Conservation (phyloP, 2,329 filamentous ascomycete species). For the Claviceps sp. region DNA sequence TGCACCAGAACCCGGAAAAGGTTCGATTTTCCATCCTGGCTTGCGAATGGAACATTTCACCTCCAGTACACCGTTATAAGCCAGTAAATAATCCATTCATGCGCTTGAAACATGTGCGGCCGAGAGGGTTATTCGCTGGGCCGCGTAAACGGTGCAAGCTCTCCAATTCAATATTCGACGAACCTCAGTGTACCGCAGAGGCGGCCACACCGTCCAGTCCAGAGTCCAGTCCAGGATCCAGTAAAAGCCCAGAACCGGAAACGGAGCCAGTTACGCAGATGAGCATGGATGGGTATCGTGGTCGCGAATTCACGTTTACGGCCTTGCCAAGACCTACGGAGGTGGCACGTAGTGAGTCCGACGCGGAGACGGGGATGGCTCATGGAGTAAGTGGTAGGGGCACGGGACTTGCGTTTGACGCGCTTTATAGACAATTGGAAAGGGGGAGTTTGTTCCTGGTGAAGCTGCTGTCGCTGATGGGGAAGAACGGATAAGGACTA, state of each 20-base stretch:
- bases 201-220: neutral
- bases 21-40: conserved; percentile 29
- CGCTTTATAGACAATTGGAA: neutral
- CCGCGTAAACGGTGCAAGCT: neutral
- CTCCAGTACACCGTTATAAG: neutral
- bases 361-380: neutral
- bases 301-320: neutral
- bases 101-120: neutral
- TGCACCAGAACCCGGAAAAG: conserved; percentile 18
- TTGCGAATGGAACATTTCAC: conserved; percentile 24
- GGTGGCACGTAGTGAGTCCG: neutral
- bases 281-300: neutral
- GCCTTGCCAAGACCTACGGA: neutral
- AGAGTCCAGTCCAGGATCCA: neutral
- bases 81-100: too few relatives aligned
- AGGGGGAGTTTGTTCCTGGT: conserved; percentile 1
- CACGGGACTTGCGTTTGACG: neutral
- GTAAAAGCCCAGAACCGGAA: too few relatives aligned
- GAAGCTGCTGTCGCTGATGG: neutral
- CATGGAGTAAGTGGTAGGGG: neutral
- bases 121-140: neutral
- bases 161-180: neutral
- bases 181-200: neutral
- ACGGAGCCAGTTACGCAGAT: neutral
- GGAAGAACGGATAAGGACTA: too few relatives aligned